These are phyloP conservation scores for Thelephora aurantiotincta DNA, from an alignment of 768 basidiomycete genomes.

Conservation along the genomic window DNA sequence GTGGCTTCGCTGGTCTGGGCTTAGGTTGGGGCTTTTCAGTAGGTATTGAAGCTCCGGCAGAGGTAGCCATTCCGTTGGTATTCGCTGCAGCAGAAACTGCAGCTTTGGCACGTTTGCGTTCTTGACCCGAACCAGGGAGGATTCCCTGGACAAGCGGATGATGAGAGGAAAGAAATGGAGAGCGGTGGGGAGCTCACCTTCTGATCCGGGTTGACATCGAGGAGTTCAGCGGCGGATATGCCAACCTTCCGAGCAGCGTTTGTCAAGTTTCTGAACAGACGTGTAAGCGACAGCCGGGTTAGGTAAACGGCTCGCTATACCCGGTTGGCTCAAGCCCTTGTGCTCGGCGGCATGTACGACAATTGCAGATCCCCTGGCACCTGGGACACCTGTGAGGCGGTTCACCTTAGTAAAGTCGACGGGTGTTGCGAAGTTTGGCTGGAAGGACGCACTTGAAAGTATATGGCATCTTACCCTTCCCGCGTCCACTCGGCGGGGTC, in stretches of 20 bases:
- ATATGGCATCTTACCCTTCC: conserved; percentile 15
- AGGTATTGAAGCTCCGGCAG: too few relatives aligned
- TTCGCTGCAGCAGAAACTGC: too few relatives aligned
- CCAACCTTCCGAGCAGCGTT: conserved; percentile 23
- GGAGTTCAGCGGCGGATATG: conserved; percentile 24
- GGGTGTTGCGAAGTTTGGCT: not conserved
- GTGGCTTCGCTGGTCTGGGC: not conserved
- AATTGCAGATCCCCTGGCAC: conserved; percentile 56
- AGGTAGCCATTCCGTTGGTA: not conserved
- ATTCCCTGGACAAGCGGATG: conserved; percentile 10
- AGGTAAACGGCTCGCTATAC: conserved; percentile 21
- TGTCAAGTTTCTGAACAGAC: conserved; percentile 21
- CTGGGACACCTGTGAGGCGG: conserved; percentile 42
- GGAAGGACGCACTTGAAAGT: conserved; percentile 33
- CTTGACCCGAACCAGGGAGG: conserved; percentile 14
- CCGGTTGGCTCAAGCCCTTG: conserved; percentile 46
- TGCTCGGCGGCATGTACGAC: conserved; percentile 47
- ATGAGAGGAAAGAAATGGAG: conserved; percentile 4
- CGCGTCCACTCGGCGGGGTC: not conserved
- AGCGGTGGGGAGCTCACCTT: conserved; percentile 11
- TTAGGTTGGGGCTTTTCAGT: not conserved
- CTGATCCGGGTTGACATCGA: conserved; percentile 19
- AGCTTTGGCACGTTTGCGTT: conserved; percentile 1
- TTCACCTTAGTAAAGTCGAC: not conserved
- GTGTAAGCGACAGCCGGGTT: not conserved